Conservation (phyloP, 78 protist species). For the Isochrysis galbana region DNA sequence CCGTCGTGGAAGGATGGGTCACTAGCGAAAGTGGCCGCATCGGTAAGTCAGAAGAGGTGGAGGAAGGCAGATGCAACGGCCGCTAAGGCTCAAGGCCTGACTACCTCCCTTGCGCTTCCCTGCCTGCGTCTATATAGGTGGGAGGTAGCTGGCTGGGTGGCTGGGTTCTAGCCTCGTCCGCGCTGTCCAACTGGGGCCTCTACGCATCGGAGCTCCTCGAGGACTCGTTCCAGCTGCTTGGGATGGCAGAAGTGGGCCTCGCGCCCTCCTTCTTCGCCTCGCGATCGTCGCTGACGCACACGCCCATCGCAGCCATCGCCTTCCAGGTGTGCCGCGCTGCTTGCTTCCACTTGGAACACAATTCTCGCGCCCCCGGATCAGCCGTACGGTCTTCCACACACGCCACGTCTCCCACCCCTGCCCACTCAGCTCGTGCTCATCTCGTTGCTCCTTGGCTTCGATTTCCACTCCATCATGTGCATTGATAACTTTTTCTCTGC, state of each 20-base stretch:
- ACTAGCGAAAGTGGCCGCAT: background rate
- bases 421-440: background rate
- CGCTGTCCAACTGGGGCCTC: conserved; percentile 35
- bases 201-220: conserved; percentile 31
- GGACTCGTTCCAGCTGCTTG: conserved; percentile 42
- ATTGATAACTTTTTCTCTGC: conserved; percentile 36
- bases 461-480: background rate
- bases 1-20: conserved; percentile 25
- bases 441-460: background rate
- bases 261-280: background rate
- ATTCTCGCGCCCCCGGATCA: no score
- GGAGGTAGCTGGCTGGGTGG: conserved; percentile 27
- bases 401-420: no score
- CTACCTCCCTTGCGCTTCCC: no score
- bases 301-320: conserved; percentile 20
- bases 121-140: no score
- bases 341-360: no score
- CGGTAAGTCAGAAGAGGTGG: no score
- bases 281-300: background rate
- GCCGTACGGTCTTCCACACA: no score
- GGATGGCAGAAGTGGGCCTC: conserved; percentile 40
- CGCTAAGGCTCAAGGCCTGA: no score
- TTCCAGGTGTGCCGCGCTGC: no score
- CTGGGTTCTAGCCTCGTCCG: background rate
- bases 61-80: no score